Base-by-base conservation (phyloP, 2,329 filamentous ascomycete genomes). In the Eutypa lata region DNA sequence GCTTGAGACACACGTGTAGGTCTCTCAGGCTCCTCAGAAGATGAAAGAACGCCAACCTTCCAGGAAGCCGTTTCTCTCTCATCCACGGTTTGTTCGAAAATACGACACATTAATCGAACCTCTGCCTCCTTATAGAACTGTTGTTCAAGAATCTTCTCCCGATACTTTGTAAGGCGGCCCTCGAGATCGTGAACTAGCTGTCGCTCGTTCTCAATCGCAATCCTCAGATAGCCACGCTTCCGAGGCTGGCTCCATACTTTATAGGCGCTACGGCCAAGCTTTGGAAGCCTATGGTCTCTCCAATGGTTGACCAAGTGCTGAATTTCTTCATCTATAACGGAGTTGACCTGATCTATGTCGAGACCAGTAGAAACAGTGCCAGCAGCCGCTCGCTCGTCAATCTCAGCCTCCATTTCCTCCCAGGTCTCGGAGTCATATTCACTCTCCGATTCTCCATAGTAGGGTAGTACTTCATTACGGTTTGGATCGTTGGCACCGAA, bases 31-130 rank as follows among this genome's bases (percentile, higher is more conserved):
- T 71, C 70, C 14, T 71, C 49, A 4, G 60, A 73, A 18, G 72
- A 72, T 38, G 70, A 68, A 4, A 85, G 69, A 22, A 80, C 59
- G 7, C 66, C 58, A n/a, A 80, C 71, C 3, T 74, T 65, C 81
- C 81, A 87, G 7, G 65, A 62, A 8, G 77, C 66, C 38, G 81
- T 68, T 61, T 86, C 73, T 47, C 81, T 79, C 51, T 88, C 79
- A 35, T 82, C 78, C 1, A 96, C 70, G 3, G 78, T 90, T 4
- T 76, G 72, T 54, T 93, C 84, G 51, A 96, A 72, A 35, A 72
- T 78, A 11, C 72, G 69, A 47, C 84, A 84, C 60, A 84, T 81
- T 6, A 69, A 71, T 24, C 75, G 71, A 14, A 94, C 65, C 14
- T 84, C 76, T 1, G 68, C 61, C 21, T 73, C 71, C 7, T 73